Evolutionary conservation across 768 basidiomycete genomes (phyloP).

Genomic region (Agaricus subrufescens): DNA sequence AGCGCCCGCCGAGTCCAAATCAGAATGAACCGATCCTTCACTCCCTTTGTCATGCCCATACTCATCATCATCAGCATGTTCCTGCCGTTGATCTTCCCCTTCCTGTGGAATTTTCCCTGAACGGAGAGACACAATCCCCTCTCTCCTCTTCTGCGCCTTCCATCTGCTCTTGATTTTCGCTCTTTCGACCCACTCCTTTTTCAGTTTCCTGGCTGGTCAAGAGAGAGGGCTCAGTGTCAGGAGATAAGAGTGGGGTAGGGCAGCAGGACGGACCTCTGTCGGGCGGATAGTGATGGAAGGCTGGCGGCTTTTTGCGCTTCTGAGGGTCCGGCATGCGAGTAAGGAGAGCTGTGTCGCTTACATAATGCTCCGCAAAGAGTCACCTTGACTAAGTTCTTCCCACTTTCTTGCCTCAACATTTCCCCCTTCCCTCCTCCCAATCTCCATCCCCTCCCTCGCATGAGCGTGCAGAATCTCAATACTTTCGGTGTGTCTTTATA

Average conservation of each 20-base stretch:
- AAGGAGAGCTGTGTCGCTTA: constrained; percentile 19
- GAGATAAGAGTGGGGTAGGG: not conserved
- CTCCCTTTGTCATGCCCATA: constrained; percentile 15
- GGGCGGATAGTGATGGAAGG: constrained; percentile 62
- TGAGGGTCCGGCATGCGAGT: constrained; percentile 18
- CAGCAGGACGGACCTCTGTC: constrained; percentile 46
- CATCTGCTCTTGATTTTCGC: constrained; percentile 77
- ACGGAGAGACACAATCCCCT: constrained; percentile 21
- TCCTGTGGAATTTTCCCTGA: constrained; percentile 8
- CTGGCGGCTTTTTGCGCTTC: constrained; percentile 62
- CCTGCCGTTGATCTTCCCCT: not conserved
- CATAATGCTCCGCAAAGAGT: constrained; percentile 20
- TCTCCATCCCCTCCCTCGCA: constrained; percentile 59
- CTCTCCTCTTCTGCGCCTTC: constrained; percentile 62
- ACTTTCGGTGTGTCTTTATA: constrained; percentile 55
- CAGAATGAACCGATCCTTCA: constrained; percentile 7
- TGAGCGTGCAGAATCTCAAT: constrained; percentile 92
- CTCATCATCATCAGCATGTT: constrained; percentile 13
- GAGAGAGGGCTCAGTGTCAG: constrained; percentile 3
- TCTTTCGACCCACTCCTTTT: constrained; percentile 73
- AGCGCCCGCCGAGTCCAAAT: not conserved
- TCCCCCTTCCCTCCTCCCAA: constrained; percentile 26
- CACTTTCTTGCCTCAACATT: constrained; percentile 25
- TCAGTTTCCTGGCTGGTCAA: constrained; percentile 70
- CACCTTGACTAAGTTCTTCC: constrained; percentile 15